Evolutionary conservation across 768 basidiomycete species (phyloP).

Genomic region (Aureoboletus auriporus): DNA sequence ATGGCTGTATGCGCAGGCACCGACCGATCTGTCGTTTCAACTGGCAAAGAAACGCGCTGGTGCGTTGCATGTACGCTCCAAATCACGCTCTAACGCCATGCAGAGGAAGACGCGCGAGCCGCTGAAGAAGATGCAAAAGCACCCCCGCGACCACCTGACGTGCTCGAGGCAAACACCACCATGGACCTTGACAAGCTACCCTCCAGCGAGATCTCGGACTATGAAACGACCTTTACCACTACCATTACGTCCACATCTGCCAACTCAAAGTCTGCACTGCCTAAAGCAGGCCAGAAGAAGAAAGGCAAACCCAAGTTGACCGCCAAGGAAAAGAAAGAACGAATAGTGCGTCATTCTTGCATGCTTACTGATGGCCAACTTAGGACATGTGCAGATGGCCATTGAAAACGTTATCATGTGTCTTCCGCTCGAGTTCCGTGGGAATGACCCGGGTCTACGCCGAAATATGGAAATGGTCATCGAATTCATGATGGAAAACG

Average conservation of each 20-base stretch:
- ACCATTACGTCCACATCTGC: conserved; percentile 32
- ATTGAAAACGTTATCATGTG: conserved; percentile 70
- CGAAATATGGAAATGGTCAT: conserved; percentile 80
- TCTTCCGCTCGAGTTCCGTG: conserved; percentile 87
- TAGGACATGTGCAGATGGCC: conserved; percentile 37
- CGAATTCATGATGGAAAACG: conserved; percentile 65
- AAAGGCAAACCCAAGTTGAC: conserved; percentile 65
- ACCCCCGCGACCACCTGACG: conserved; percentile 28
- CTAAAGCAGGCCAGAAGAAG: conserved; percentile 42
- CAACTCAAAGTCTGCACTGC: conserved; percentile 33
- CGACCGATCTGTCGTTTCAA: conserved; percentile 54
- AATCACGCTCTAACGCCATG: neutral
- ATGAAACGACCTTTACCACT: conserved; percentile 35
- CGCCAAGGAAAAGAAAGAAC: conserved; percentile 81
- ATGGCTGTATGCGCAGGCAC: conserved; percentile 41
- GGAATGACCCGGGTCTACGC: conserved; percentile 78
- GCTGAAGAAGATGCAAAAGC: conserved; percentile 52
- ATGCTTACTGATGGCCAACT: neutral
- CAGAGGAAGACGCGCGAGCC: conserved; percentile 55
- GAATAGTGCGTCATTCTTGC: conserved; percentile 45
- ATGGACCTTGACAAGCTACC: too few species aligned
- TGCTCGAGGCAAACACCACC: neutral
- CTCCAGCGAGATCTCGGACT: conserved; percentile 17
- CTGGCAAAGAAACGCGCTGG: conserved; percentile 61
- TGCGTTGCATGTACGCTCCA: conserved; percentile 22